phyloP scores from a whole-genome alignment of 169 alveolate species.

The Cryptosporidium baileyi region DNA sequence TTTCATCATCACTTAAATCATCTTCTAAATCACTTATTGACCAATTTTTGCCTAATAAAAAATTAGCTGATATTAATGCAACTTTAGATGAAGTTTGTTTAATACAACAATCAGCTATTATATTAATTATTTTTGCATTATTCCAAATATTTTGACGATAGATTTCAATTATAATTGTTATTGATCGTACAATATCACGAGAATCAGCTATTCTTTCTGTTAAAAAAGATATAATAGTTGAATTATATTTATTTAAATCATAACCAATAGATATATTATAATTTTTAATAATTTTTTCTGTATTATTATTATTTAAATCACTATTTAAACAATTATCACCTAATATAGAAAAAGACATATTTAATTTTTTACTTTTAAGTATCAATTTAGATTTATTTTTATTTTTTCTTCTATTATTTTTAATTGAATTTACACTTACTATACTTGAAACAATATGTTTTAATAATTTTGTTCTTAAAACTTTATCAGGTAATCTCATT shows the following conservation, averaged over 20 bases:
- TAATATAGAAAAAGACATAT: slow-evolving; percentile 2
- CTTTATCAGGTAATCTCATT: slow-evolving; percentile 54
- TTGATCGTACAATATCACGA: slow-evolving; percentile 55
- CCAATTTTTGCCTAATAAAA: slow-evolving; percentile 38
- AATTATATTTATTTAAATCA: slow-evolving; percentile 31
- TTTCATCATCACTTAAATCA: slow-evolving; percentile 38
- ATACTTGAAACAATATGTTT: slow-evolving; percentile 40
- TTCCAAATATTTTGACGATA: slow-evolving; percentile 74
- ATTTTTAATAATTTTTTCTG: background rate
- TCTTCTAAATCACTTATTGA: slow-evolving; percentile 37
- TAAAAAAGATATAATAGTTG: slow-evolving; percentile 20
- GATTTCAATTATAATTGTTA: slow-evolving; percentile 76
- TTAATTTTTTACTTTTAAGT: slow-evolving; percentile 17
- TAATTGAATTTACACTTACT: slow-evolving; percentile 5
- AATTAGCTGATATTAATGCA: slow-evolving; percentile 28
- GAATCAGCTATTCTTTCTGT: slow-evolving; percentile 13
- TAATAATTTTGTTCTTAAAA: slow-evolving; percentile 20
- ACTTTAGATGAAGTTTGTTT: slow-evolving; percentile 33
- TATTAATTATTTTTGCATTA: slow-evolving; percentile 72
- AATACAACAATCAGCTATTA: slow-evolving; percentile 71
- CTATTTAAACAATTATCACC: background rate
- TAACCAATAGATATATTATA: slow-evolving; percentile 38
- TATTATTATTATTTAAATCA: background rate
- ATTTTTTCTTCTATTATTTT: background rate
- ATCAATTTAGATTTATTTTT: background rate